Percentiles rank a stretch among this genome's conserved stretches.
These are phyloP conservation scores for Fusarium devonianum DNA, from an alignment of 2,329 filamentous ascomycete genomes.

Conservation along the genomic window DNA sequence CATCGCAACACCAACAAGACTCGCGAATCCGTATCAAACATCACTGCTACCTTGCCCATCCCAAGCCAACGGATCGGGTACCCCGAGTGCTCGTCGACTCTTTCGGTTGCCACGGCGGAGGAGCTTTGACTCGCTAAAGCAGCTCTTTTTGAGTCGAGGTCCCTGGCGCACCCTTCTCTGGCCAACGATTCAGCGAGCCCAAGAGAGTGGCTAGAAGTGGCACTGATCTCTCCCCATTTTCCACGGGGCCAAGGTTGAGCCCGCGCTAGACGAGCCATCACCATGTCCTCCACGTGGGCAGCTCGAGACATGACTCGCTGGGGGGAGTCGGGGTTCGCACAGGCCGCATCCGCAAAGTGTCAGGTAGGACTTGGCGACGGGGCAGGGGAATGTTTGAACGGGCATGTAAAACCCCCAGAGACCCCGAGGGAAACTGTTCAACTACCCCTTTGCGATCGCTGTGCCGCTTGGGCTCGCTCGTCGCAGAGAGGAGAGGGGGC, in stretches of 20 bases:
- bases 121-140: background rate
- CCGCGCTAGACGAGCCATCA: constrained; percentile 7
- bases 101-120: background rate
- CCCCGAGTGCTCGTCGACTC: background rate
- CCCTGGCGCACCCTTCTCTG: no score
- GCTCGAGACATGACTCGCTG: constrained; percentile 29
- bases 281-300: constrained; percentile 28
- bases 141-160: no score
- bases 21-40: background rate
- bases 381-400: background rate
- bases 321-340: background rate
- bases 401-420: constrained; percentile 1
- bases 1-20: background rate
- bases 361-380: constrained; percentile 17
- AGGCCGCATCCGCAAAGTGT: constrained; percentile 8
- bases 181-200: no score
- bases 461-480: no score
- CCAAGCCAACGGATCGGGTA: constrained; percentile 1
- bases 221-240: constrained; percentile 17
- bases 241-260: constrained; percentile 1
- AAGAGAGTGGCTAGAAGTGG: constrained; percentile 9
- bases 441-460: no score
- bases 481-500: constrained; percentile 1
- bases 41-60: background rate
- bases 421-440: no score